Percentiles rank a stretch among this genome's conserved stretches.
Conservation (phyloP, 2,329 filamentous ascomycete genomes). For the Pseudophaeomoniella oleicola region DNA sequence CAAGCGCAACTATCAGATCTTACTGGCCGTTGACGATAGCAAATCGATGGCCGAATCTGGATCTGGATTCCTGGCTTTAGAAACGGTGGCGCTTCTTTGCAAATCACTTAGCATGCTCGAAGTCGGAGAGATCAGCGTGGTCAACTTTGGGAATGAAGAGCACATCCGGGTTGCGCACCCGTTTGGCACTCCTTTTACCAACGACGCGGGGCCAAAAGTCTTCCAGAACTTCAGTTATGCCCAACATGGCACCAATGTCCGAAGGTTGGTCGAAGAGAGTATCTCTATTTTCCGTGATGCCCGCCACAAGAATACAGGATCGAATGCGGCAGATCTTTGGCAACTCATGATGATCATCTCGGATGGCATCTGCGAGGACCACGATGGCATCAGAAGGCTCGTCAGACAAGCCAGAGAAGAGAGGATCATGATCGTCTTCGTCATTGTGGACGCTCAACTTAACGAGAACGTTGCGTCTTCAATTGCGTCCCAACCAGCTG, state of each 20-base stretch:
- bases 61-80: slow-evolving; percentile 69
- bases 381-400: slow-evolving; percentile 67
- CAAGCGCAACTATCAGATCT: slow-evolving; percentile 91
- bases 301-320: slow-evolving; percentile 40
- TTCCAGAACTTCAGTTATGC: slow-evolving; percentile 74
- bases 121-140: slow-evolving; percentile 60
- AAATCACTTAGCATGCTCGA: slow-evolving; percentile 84
- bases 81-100: slow-evolving; percentile 84
- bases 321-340: slow-evolving; percentile 58
- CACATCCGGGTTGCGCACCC: slow-evolving; percentile 72
- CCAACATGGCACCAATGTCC: slow-evolving; percentile 76
- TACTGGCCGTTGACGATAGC: slow-evolving; percentile 93
- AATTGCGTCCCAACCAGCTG: slow-evolving; percentile 15
- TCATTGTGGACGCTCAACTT: slow-evolving; percentile 67
- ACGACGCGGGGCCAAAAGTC: slow-evolving; percentile 67
- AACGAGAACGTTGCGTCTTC: slow-evolving; percentile 10
- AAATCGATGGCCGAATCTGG: slow-evolving; percentile 79
- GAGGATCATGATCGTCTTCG: slow-evolving; percentile 94
- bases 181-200: slow-evolving; percentile 67
- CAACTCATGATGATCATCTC: slow-evolving; percentile 87
- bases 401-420: slow-evolving; percentile 83
- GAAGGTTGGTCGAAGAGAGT: slow-evolving; percentile 58
- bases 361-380: slow-evolving; percentile 83
- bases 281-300: slow-evolving; percentile 73
- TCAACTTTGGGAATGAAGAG: slow-evolving; percentile 65